Evolutionary conservation across 2,329 filamentous ascomycete genomes (phyloP).

Genomic region (Epichloe coenophiala): DNA sequence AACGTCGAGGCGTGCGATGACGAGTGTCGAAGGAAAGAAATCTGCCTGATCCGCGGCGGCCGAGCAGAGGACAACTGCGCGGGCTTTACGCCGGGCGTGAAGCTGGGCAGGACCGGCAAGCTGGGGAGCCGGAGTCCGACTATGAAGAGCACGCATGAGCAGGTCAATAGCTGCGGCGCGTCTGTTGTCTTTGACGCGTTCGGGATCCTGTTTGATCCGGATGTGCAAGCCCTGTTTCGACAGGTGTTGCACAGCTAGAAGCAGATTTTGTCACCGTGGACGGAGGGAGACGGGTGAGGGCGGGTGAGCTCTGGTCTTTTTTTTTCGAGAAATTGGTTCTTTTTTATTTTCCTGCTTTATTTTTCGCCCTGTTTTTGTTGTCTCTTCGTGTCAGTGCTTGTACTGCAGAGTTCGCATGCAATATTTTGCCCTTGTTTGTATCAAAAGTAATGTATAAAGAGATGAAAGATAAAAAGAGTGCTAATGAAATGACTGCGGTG

Average conservation of each 20-base stretch:
- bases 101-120: background rate
- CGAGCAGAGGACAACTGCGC: slow-evolving; percentile 38
- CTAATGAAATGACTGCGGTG: no score
- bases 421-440: no score
- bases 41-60: slow-evolving; percentile 38
- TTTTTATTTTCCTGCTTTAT: no score
- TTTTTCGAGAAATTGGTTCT: no score
- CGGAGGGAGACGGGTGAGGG: no score
- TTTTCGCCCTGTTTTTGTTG: no score
- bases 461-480: no score
- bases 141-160: background rate
- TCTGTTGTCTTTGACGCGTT: background rate
- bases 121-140: background rate
- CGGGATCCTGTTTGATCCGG: background rate
- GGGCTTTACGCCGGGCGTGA: background rate
- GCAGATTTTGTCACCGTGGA: no score
- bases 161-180: background rate
- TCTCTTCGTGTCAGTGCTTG: no score
- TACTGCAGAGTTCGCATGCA: no score
- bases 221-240: background rate
- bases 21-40: slow-evolving; percentile 28
- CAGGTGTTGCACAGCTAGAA: background rate
- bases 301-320: no score
- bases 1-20: slow-evolving; percentile 24
- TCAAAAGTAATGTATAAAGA: no score